Conservation (phyloP, 257 asterid genomes). For the Anisodus acutangulus region DNA sequence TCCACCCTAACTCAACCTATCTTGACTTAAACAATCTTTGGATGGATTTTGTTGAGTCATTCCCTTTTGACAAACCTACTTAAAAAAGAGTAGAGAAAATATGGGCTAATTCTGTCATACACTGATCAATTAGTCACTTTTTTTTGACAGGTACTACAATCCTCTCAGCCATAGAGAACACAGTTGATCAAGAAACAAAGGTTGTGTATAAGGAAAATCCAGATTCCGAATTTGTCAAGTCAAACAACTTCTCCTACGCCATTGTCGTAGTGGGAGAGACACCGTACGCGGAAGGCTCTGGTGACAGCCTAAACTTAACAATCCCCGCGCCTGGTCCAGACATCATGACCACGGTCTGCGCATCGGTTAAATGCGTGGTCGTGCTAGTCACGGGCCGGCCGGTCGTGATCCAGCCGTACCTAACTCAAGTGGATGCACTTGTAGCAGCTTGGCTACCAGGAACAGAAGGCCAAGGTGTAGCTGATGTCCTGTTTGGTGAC, state of each 20-base stretch:
- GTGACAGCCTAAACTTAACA: conserved; percentile 32
- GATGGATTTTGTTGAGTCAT: neutral
- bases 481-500: conserved; percentile 34
- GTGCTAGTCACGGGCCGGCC: conserved; percentile 33
- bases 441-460: conserved; percentile 37
- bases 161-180: conserved; percentile 29
- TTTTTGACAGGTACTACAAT: conserved; percentile 27
- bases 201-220: conserved; percentile 29
- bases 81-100: neutral
- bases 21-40: neutral
- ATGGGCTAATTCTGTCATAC: neutral
- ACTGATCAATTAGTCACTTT: neutral
- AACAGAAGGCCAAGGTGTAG: conserved; percentile 33
- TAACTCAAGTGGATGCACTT: conserved; percentile 29
- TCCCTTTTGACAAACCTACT: neutral
- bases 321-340: conserved; percentile 29
- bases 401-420: conserved; percentile 31
- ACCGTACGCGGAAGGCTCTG: conserved; percentile 25
- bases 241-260: conserved; percentile 28
- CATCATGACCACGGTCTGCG: conserved; percentile 27
- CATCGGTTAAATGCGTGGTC: conserved; percentile 31
- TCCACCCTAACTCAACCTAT: neutral
- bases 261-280: conserved; percentile 33
- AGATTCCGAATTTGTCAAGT: conserved; percentile 3
- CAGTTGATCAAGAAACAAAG: conserved; percentile 30